These are phyloP conservation scores for Ormosia emarginata DNA, from an alignment of 306 rosid genomes.

Conservation along the genomic window DNA sequence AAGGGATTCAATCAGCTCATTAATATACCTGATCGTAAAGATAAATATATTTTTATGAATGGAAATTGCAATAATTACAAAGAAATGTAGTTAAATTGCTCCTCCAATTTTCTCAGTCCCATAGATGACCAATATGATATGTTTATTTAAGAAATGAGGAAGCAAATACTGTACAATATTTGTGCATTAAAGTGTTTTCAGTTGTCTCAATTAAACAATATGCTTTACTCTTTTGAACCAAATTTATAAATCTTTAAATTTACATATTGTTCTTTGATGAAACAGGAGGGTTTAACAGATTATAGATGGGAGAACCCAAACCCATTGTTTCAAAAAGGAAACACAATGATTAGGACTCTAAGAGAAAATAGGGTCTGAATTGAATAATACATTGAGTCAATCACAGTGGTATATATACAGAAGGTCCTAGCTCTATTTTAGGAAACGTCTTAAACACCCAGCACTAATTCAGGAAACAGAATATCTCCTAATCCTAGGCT, in stretches of 20 bases:
- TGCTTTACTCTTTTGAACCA: background rate
- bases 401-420: too few relatives aligned
- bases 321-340: constrained; percentile 7
- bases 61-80: constrained; percentile 2
- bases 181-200: background rate
- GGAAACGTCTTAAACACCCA: too few relatives aligned
- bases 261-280: constrained; percentile 8
- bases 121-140: background rate
- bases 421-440: too few relatives aligned
- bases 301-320: background rate
- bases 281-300: background rate
- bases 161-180: background rate
- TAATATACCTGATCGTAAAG: constrained; percentile 69
- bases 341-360: background rate
- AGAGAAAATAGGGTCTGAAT: too few relatives aligned
- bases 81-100: background rate
- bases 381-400: too few relatives aligned
- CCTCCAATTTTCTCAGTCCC: background rate
- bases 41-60: constrained; percentile 9
- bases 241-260: background rate
- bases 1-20: constrained; percentile 78
- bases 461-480: too few relatives aligned
- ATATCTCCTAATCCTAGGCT: too few relatives aligned
- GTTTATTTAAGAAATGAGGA: background rate
- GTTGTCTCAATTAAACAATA: background rate